Conservation (phyloP, 169 alveolate genomes). For the Cyclospora cayetanensis region DNA sequence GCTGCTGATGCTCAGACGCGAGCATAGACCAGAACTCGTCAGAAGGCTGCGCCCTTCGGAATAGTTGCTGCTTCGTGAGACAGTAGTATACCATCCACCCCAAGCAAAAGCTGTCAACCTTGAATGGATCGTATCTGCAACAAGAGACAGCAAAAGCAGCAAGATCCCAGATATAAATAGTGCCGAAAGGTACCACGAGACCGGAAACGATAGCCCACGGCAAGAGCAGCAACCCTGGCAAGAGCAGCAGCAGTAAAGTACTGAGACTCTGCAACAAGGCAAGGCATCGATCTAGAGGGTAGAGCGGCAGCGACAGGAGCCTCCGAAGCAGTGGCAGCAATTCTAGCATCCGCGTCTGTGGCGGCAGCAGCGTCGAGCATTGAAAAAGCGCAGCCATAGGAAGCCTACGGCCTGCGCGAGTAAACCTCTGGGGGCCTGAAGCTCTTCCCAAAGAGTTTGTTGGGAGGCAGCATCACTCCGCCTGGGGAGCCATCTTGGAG, state of each 20-base stretch:
- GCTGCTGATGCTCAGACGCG: conserved; percentile 27
- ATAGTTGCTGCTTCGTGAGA: conserved; percentile 81
- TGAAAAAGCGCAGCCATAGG: background rate
- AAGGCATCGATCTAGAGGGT: background rate
- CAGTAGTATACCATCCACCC: conserved; percentile 84
- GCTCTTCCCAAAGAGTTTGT: conserved; percentile 79
- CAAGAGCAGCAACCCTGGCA: background rate
- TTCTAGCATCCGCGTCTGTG: background rate
- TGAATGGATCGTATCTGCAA: conserved; percentile 79
- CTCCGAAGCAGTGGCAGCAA: background rate
- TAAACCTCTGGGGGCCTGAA: conserved; percentile 86
- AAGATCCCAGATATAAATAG: background rate
- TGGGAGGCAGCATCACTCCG: conserved; percentile 26
- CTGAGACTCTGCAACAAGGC: background rate
- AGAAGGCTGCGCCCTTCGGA: conserved; percentile 71
- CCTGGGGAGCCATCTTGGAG: background rate
- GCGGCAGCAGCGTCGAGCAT: background rate
- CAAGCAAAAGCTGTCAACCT: conserved; percentile 81
- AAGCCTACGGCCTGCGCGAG: background rate
- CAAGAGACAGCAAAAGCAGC: background rate
- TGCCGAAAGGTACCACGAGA: too few relatives aligned
- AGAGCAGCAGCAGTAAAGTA: background rate
- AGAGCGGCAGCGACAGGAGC: background rate
- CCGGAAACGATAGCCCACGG: too few relatives aligned
- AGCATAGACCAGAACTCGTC: conserved; percentile 74